Percentiles rank a stretch among this genome's conserved stretches.
phyloP scores from a whole-genome alignment of 495 filamentous ascomycete species.

The Aspergillus steynii region DNA sequence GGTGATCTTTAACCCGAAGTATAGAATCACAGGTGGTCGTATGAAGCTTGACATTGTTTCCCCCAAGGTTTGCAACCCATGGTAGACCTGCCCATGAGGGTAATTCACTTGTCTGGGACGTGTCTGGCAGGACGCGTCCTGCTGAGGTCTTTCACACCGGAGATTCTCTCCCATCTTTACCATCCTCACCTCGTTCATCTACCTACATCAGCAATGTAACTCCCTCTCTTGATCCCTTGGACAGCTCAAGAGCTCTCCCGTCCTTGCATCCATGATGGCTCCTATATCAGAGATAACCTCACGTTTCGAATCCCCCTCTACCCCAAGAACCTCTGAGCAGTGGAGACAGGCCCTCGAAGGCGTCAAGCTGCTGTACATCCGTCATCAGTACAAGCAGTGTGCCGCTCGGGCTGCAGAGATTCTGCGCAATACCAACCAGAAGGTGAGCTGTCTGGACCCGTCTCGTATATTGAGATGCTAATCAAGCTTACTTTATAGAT shows the following conservation, averaged over 20 bases:
- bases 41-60: too few species aligned
- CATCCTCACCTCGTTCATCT: not conserved
- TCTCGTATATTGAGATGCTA: conserved; percentile 2
- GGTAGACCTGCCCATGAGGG: too few species aligned
- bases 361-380: conserved; percentile 40
- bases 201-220: not conserved
- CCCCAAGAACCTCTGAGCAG: conserved; percentile 24
- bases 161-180: not conserved
- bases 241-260: not conserved
- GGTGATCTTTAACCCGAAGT: not conserved
- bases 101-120: not conserved
- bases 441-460: conserved; percentile 25
- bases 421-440: conserved; percentile 22
- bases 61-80: too few species aligned
- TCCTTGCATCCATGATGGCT: conserved; percentile 16
- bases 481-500: conserved; percentile 26
- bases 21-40: not conserved
- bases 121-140: not conserved
- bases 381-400: conserved; percentile 49
- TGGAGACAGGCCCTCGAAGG: conserved; percentile 35
- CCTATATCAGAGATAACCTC: conserved; percentile 22
- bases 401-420: conserved; percentile 34
- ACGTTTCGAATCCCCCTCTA: conserved; percentile 16
- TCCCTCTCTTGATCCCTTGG: not conserved
- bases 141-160: not conserved